A percentile compares a stretch with the other conserved stretches of the same genome.
These are phyloP conservation scores for Strobilomyces confusus DNA, from an alignment of 768 basidiomycete species.

Conservation along the genomic window DNA sequence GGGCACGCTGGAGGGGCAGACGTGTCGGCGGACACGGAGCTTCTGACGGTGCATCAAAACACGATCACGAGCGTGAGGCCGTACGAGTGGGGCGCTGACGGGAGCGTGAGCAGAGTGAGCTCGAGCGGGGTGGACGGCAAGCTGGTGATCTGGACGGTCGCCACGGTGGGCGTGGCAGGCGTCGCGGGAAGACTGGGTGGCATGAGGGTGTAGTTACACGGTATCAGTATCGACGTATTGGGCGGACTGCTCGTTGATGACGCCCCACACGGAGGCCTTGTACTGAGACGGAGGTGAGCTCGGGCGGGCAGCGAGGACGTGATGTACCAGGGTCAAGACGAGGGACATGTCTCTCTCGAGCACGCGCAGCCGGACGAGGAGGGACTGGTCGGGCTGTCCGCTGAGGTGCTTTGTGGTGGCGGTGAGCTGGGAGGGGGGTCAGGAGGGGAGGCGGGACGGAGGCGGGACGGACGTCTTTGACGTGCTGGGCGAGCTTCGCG, in stretches of 20 bases:
- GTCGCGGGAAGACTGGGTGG: conserved; percentile 50
- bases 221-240: conserved; percentile 16
- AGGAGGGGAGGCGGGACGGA: neutral
- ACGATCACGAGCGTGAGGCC: conserved; percentile 90
- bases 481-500: conserved; percentile 76
- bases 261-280: conserved; percentile 95
- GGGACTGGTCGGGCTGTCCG: conserved; percentile 71
- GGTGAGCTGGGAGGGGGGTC: conserved; percentile 45
- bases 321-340: conserved; percentile 80
- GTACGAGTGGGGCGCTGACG: conserved; percentile 53
- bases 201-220: conserved; percentile 37
- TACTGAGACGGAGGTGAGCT: conserved; percentile 48
- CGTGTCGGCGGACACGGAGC: conserved; percentile 57
- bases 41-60: conserved; percentile 94
- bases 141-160: conserved; percentile 87
- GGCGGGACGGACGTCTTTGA: conserved; percentile 55
- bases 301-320: neutral
- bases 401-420: conserved; percentile 64
- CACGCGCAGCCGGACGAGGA: conserved; percentile 71
- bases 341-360: conserved; percentile 95
- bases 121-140: conserved; percentile 93
- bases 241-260: conserved; percentile 76
- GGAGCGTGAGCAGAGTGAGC: conserved; percentile 69
- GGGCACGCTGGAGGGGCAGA: conserved; percentile 38
- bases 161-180: conserved; percentile 41